A percentile compares a stretch with the other conserved stretches of the same genome.
Conservation (phyloP, 805 yeast genomes). For the Saccharomycopsis capsularis region DNA sequence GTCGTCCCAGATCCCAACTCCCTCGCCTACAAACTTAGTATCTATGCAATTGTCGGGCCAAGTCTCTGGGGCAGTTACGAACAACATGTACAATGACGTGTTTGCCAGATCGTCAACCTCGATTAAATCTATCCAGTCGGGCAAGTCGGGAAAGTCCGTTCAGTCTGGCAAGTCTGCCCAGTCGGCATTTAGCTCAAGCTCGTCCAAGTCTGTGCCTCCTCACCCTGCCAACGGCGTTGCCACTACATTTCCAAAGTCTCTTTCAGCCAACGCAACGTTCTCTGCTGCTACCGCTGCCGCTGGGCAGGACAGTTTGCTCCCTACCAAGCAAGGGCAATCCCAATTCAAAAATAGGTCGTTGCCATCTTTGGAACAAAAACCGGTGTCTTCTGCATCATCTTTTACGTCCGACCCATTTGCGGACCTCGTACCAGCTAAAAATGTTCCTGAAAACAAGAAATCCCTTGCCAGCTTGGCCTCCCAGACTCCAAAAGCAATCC, state of each 20-base stretch:
- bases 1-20: background rate
- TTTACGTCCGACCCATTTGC: constrained; percentile 18
- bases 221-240: background rate
- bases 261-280: background rate
- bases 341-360: constrained; percentile 4
- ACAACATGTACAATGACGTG: constrained; percentile 6
- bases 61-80: constrained; percentile 4
- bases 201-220: constrained; percentile 6
- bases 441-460: background rate
- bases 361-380: background rate
- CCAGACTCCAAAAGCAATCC: background rate
- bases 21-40: no score
- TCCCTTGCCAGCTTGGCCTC: background rate
- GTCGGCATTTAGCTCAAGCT: constrained; percentile 5
- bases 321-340: background rate
- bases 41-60: constrained; percentile 9
- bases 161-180: constrained; percentile 6
- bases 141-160: constrained; percentile 8
- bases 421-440: constrained; percentile 4
- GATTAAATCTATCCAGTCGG: constrained; percentile 17
- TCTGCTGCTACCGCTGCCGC: background rate
- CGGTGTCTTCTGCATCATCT: no score
- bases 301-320: background rate
- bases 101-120: constrained; percentile 13
- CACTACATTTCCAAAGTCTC: background rate